Evolutionary conservation across 345 rosid genomes (phyloP).

Genomic region (sweet orange (Citrus sinensis)): DVS_A1.0 CM039162.1:24650001-24650500

Average conservation of each 20-base stretch:
- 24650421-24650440: not conserved
- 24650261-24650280: constrained; percentile 9
- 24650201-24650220: not conserved
- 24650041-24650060: not conserved
- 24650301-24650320: constrained; percentile 55
- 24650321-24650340: constrained; percentile 49
- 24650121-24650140: not conserved
- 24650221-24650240: not conserved
- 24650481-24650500: not conserved
- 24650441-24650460: not conserved
- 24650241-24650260: constrained; percentile 7
- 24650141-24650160: not conserved
- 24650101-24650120: not conserved
- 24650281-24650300: constrained; percentile 60
- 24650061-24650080: not conserved
- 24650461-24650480: not conserved
- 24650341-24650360: not conserved
- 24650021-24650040: not conserved
- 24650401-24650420: constrained; percentile 1
- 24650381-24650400: not conserved
- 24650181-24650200: not conserved
- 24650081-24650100: not conserved
- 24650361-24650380: not conserved
- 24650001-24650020: not conserved
- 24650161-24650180: constrained; percentile 4